Conservation (phyloP, 169 alveolate genomes). For the Eimeria nieschulzi region DNA sequence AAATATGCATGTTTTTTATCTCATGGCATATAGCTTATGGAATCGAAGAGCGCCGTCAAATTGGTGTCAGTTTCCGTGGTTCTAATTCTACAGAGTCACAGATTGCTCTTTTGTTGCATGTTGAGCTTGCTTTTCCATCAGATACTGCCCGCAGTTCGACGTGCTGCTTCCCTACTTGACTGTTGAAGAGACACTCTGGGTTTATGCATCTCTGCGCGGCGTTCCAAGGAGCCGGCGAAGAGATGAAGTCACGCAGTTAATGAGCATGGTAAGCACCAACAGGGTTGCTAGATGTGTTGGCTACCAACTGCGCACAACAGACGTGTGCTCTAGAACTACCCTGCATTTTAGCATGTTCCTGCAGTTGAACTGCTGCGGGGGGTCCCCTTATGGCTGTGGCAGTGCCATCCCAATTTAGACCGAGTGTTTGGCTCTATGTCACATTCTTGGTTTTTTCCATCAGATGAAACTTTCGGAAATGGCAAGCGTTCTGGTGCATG, state of each 20-base stretch:
- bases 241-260: conserved; percentile 42
- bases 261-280: conserved; percentile 12
- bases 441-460: no score
- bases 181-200: conserved; percentile 64
- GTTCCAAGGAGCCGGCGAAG: conserved; percentile 53
- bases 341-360: no score
- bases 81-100: not conserved
- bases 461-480: conserved; percentile 64
- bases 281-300: no score
- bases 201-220: conserved; percentile 54
- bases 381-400: no score
- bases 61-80: not conserved
- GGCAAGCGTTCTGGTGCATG: conserved; percentile 42
- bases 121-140: not conserved
- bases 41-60: not conserved
- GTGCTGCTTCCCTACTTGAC: conserved; percentile 59
- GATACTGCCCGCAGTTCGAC: conserved; percentile 65
- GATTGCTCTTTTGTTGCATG: not conserved
- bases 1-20: no score
- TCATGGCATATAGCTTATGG: no score
- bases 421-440: no score
- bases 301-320: no score
- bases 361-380: no score
- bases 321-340: not conserved
- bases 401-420: no score